These are phyloP conservation scores for Trichosporon faecale DNA, from an alignment of 1,284 basidiomycete species.

Conservation along the genomic window DNA sequence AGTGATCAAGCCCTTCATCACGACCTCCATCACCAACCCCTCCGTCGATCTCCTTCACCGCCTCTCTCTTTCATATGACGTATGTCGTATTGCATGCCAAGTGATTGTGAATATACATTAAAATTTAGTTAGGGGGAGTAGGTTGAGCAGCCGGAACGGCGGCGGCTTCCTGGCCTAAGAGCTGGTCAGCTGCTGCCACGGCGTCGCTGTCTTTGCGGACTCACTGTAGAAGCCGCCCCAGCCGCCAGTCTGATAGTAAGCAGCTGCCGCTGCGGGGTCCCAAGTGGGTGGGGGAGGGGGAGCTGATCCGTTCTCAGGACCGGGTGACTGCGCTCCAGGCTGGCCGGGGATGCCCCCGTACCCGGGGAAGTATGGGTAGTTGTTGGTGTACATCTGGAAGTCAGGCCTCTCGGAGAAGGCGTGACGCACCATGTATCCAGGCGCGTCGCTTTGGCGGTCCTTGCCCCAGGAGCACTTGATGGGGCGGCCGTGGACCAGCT, in stretches of 20 bases:
- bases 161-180: slow-evolving; percentile 12
- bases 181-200: not conserved
- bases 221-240: slow-evolving; percentile 49
- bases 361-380: slow-evolving; percentile 48
- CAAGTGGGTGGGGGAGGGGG: slow-evolving; percentile 24
- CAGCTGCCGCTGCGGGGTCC: slow-evolving; percentile 41
- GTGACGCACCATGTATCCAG: slow-evolving; percentile 23
- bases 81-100: slow-evolving; percentile 8
- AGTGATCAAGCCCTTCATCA: not conserved
- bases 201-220: slow-evolving; percentile 12
- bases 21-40: not conserved
- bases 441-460: slow-evolving; percentile 59
- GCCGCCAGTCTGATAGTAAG: slow-evolving; percentile 42
- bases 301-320: slow-evolving; percentile 9
- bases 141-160: not conserved
- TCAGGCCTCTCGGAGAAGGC: slow-evolving; percentile 1
- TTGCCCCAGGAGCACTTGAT: slow-evolving; percentile 99
- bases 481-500: slow-evolving; percentile 89
- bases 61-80: not conserved
- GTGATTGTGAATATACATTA: slow-evolving; percentile 6
- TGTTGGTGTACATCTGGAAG: slow-evolving; percentile 32
- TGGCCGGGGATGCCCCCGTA: slow-evolving; percentile 45
- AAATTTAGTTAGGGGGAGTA: not conserved
- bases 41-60: not conserved
- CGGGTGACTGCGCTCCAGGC: slow-evolving; percentile 31